These are phyloP conservation scores for Aspergillus egyptiacus DNA, from an alignment of 495 filamentous ascomycete species.

Conservation along the genomic window DNA sequence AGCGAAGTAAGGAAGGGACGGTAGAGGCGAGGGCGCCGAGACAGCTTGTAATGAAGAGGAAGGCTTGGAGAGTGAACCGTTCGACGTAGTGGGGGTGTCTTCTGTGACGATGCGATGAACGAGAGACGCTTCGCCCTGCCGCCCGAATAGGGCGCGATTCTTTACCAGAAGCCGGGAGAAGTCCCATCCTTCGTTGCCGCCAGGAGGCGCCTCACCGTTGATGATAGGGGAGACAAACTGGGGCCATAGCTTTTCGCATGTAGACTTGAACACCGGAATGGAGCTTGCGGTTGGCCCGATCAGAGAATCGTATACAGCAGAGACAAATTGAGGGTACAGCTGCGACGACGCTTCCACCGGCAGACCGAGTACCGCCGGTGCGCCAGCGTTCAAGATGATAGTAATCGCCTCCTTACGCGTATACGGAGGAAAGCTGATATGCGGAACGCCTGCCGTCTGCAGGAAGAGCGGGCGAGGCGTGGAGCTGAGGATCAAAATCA, in stretches of 20 bases:
- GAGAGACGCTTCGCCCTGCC: constrained; percentile 67
- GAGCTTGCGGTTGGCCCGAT: constrained; percentile 42
- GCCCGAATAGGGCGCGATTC: constrained; percentile 68
- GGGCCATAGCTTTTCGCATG: constrained; percentile 66
- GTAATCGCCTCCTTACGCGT: constrained; percentile 68
- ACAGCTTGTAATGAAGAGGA: constrained; percentile 22
- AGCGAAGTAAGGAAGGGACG: constrained; percentile 67
- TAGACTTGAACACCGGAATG: constrained; percentile 35
- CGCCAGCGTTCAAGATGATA: constrained; percentile 55
- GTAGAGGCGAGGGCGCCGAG: constrained; percentile 33
- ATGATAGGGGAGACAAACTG: constrained; percentile 57
- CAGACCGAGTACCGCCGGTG: constrained; percentile 28
- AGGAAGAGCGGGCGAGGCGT: constrained; percentile 66
- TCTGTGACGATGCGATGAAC: constrained; percentile 61
- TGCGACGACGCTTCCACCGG: constrained; percentile 25
- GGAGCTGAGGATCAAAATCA: constrained; percentile 67
- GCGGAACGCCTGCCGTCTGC: constrained; percentile 63
- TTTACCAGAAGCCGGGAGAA: constrained; percentile 75
- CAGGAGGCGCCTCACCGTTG: constrained; percentile 31
- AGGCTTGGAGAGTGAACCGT: constrained; percentile 19
- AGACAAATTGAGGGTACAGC: constrained; percentile 41
- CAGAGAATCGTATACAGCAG: constrained; percentile 36
- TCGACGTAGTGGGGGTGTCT: constrained; percentile 13
- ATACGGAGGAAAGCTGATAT: constrained; percentile 83
- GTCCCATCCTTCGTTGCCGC: constrained; percentile 56